Conservation (phyloP, 129 eudicot species). For the sunflower (Helianthus annuus) region HanXRQr2.0-SUNRISE NC_035445.2:77267949-77268448, state of each 20-base stretch:
- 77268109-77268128: constrained; percentile 42
- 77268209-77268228: constrained; percentile 40
- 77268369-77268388: constrained; percentile 69
- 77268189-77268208: constrained; percentile 42
- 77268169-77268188: constrained; percentile 65
- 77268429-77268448: constrained; percentile 77
- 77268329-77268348: constrained; percentile 44
- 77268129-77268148: constrained; percentile 70
- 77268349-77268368: constrained; percentile 77
- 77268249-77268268: constrained; percentile 61
- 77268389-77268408: constrained; percentile 68
- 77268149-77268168: constrained; percentile 63
- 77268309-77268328: constrained; percentile 47
- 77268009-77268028: constrained; percentile 64
- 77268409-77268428: constrained; percentile 57
- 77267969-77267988: constrained; percentile 65
- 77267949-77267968: constrained; percentile 63
- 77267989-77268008: constrained; percentile 71
- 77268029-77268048: constrained; percentile 40
- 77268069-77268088: constrained; percentile 83
- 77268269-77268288: constrained; percentile 72
- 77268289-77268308: constrained; percentile 51
- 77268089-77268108: constrained; percentile 66
- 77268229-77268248: constrained; percentile 60
- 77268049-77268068: constrained; percentile 66